phyloP scores from a whole-genome alignment of 306 rosid genomes.

The Fragaria ananassa region DNA sequence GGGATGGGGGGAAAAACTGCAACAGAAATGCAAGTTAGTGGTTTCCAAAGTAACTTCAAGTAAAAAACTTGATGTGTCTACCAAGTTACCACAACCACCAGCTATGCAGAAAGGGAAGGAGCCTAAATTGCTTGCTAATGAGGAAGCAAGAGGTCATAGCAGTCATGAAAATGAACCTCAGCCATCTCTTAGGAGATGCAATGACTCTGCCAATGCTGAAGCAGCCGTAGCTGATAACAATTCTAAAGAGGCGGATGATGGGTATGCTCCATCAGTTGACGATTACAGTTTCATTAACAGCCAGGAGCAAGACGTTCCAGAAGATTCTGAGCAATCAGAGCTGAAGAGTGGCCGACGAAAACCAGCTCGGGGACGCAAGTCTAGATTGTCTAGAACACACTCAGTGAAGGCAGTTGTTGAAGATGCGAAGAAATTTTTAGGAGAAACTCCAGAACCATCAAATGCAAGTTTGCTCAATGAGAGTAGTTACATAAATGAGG shows the following conservation, averaged over 20 bases:
- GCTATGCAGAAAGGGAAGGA: constrained; percentile 30
- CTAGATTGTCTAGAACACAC: constrained; percentile 62
- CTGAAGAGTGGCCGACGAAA: constrained; percentile 38
- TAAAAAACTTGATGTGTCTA: constrained; percentile 38
- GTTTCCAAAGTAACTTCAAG: constrained; percentile 63
- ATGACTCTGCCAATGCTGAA: constrained; percentile 29
- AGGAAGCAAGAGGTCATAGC: constrained; percentile 31
- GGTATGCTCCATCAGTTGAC: constrained; percentile 41
- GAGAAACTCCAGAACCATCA: constrained; percentile 40
- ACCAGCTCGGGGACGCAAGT: constrained; percentile 40
- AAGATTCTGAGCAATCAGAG: constrained; percentile 69
- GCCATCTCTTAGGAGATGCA: constrained; percentile 30
- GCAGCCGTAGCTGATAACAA: constrained; percentile 32
- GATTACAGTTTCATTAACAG: constrained; percentile 52
- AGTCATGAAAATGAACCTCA: constrained; percentile 32
- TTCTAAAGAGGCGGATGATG: constrained; percentile 34
- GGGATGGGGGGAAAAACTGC: constrained; percentile 45
- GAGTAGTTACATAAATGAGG: constrained; percentile 37
- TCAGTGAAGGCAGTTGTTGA: constrained; percentile 71
- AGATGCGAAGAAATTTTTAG: constrained; percentile 68
- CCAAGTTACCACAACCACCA: constrained; percentile 32
- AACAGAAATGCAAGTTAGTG: constrained; percentile 61
- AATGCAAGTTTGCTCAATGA: constrained; percentile 32
- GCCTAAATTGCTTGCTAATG: constrained; percentile 24
- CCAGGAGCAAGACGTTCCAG: constrained; percentile 53